These are phyloP conservation scores for Solanum etuberosum DNA, from an alignment of 257 asterid species.

Conservation along the genomic window DNA sequence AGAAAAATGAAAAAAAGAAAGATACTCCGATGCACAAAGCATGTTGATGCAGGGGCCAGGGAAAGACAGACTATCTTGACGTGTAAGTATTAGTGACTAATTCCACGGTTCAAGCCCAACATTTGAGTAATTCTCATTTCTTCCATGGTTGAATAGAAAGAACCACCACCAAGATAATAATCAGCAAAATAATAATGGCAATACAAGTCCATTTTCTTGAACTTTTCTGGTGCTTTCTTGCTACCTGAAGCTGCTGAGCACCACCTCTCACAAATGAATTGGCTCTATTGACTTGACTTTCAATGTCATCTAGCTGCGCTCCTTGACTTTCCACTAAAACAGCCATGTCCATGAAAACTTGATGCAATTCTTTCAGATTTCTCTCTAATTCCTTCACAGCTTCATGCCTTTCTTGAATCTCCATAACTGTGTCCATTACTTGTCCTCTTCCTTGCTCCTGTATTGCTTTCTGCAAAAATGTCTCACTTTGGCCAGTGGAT, in stretches of 20 bases:
- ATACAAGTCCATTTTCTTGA: constrained; percentile 56
- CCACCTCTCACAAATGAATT: constrained; percentile 42
- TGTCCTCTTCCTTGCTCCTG: constrained; percentile 70
- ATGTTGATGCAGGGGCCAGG: background rate
- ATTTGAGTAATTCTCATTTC: background rate
- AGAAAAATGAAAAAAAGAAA: background rate
- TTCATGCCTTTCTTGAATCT: constrained; percentile 59
- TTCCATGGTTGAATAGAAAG: constrained; percentile 52
- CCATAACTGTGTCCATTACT: constrained; percentile 52
- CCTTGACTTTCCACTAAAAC: constrained; percentile 61
- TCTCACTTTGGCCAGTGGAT: constrained; percentile 59
- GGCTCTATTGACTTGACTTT: constrained; percentile 53
- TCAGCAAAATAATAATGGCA: constrained; percentile 30
- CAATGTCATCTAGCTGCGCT: constrained; percentile 56
- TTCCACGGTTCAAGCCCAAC: accelerated
- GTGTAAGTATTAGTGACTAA: background rate
- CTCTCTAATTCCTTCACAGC: constrained; percentile 59
- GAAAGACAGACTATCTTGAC: background rate
- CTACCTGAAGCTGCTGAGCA: constrained; percentile 37
- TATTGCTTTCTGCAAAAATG: constrained; percentile 66
- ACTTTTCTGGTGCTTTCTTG: constrained; percentile 51
- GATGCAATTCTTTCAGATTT: constrained; percentile 54
- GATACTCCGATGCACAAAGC: background rate
- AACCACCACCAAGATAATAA: constrained; percentile 38
- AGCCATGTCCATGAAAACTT: constrained; percentile 62